Conservation (phyloP, 163 green algal species). For the Scenedesmus sp. region DNA sequence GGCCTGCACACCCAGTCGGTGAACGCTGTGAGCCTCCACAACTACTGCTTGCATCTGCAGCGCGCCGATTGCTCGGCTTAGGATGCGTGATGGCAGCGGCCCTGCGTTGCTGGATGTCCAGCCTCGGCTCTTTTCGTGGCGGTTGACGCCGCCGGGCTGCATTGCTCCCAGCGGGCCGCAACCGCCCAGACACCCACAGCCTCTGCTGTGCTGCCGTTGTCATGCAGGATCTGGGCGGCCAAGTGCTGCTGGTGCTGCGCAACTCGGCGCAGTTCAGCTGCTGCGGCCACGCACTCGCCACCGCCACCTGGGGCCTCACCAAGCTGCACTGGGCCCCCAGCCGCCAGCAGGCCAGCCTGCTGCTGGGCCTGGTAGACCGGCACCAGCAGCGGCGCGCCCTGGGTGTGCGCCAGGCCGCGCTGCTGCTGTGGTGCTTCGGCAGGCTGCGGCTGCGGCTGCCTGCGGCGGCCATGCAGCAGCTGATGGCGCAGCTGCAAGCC, state of each 20-base stretch:
- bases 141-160: too few species aligned
- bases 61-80: too few species aligned
- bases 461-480: not conserved
- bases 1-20: too few species aligned
- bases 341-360: not conserved
- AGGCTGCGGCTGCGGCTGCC: not conserved
- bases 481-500: not conserved
- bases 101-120: too few species aligned
- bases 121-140: too few species aligned
- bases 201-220: not conserved
- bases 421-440: not conserved
- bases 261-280: not conserved
- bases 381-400: conserved; percentile 33
- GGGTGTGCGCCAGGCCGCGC: not conserved
- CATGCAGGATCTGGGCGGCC: not conserved
- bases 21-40: too few species aligned
- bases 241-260: not conserved
- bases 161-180: too few species aligned
- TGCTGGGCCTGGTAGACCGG: not conserved
- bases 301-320: not conserved
- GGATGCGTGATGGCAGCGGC: too few species aligned
- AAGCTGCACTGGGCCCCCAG: not conserved
- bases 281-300: not conserved
- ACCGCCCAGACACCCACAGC: too few species aligned
- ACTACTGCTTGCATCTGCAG: too few species aligned